Percentiles rank a stretch among this genome's conserved stretches.
Evolutionary conservation across 805 yeast genomes (phyloP).

Genomic region (Ogataea haglerorum): DNA sequence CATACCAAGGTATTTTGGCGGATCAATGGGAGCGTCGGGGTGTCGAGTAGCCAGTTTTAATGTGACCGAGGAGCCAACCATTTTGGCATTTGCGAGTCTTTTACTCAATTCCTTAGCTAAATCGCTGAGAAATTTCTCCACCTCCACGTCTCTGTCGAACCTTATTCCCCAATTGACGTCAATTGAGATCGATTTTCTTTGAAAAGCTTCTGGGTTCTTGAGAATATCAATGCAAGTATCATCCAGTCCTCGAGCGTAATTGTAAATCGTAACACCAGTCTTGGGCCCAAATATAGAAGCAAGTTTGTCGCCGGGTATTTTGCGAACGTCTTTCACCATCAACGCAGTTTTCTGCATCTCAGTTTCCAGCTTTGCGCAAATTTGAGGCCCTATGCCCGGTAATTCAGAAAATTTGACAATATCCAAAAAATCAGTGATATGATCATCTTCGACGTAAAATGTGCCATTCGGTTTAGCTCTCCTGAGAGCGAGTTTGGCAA

Average conservation of each 20-base stretch:
- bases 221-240: conserved; percentile 54
- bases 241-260: conserved; percentile 68
- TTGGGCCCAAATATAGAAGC: conserved; percentile 60
- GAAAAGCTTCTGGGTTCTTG: conserved; percentile 44
- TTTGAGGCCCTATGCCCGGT: conserved; percentile 63
- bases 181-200: conserved; percentile 75
- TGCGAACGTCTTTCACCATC: conserved; percentile 39
- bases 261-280: conserved; percentile 60
- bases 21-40: conserved; percentile 63
- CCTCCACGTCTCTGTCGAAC: conserved; percentile 56
- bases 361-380: conserved; percentile 43
- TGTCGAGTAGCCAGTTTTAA: conserved; percentile 66
- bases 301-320: conserved; percentile 35
- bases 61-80: conserved; percentile 55
- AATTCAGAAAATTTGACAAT: conserved; percentile 39
- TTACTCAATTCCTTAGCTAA: conserved; percentile 57
- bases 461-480: conserved; percentile 80
- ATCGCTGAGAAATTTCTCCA: conserved; percentile 57
- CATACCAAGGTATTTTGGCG: conserved; percentile 81
- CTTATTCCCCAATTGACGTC: conserved; percentile 92
- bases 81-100: conserved; percentile 46
- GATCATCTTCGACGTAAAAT: conserved; percentile 34
- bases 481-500: conserved; percentile 72
- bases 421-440: conserved; percentile 33
- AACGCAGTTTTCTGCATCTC: conserved; percentile 24